Evolutionary conservation across 2,329 filamentous ascomycete genomes (phyloP).

Genomic region (Diaporthe humulicola): DNA sequence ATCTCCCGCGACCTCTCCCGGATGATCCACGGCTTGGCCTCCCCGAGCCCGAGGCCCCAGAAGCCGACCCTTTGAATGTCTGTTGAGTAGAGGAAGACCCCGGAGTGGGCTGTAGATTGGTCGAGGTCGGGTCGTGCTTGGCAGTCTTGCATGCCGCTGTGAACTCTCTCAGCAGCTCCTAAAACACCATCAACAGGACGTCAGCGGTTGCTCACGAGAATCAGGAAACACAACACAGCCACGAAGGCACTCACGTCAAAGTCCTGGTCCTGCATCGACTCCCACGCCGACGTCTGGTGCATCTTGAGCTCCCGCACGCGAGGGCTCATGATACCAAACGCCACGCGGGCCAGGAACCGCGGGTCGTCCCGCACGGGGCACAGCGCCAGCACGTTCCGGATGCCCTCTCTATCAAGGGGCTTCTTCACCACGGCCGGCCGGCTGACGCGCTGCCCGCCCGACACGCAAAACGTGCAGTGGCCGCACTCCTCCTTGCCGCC

Average conservation of each 20-base stretch:
- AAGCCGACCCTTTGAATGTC: neutral
- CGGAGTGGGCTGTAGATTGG: neutral
- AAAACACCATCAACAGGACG: neutral
- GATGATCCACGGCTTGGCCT: neutral
- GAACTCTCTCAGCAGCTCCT: slow-evolving; percentile 36
- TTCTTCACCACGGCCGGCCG: slow-evolving; percentile 55
- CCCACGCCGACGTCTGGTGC: slow-evolving; percentile 59
- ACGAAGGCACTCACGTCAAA: slow-evolving; percentile 58
- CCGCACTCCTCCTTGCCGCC: slow-evolving; percentile 61
- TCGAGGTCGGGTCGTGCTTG: neutral
- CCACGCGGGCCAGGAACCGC: slow-evolving; percentile 69
- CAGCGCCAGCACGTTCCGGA: slow-evolving; percentile 58
- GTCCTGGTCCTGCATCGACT: slow-evolving; percentile 66
- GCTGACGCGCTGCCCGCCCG: slow-evolving; percentile 52
- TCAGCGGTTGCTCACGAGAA: neutral
- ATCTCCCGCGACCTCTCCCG: neutral
- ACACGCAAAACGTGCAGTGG: slow-evolving; percentile 65
- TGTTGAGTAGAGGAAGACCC: neutral
- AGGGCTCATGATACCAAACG: slow-evolving; percentile 73
- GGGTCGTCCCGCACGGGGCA: slow-evolving; percentile 68
- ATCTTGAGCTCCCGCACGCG: slow-evolving; percentile 63
- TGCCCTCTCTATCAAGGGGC: slow-evolving; percentile 53
- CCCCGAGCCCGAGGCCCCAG: neutral
- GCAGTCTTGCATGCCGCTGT: slow-evolving; percentile 32
- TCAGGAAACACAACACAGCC: fast-evolving